Conservation (phyloP, 129 eudicot species). For the Lactuca sativa region DNA sequence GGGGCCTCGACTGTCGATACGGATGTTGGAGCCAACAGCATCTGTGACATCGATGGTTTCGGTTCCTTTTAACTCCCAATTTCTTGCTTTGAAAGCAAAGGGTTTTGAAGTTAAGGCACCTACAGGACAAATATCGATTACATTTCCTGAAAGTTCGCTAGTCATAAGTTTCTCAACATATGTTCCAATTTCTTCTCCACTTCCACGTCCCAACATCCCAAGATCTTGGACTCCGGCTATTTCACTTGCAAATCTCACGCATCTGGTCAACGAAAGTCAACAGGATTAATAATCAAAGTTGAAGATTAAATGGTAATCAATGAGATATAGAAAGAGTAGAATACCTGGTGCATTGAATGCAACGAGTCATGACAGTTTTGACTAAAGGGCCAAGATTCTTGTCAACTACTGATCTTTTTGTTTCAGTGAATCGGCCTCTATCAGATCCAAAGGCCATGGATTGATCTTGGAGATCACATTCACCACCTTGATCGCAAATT, state of each 20-base stretch:
- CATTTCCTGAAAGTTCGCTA: conserved; percentile 97
- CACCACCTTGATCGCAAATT: conserved; percentile 99
- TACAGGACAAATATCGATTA: conserved; percentile 96
- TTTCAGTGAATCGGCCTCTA: conserved; percentile 92
- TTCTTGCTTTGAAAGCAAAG: conserved; percentile 96
- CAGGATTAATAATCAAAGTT: neutral
- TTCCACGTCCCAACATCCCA: conserved; percentile 99
- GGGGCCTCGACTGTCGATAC: conserved; percentile 98
- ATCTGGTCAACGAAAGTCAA: conserved; percentile 40
- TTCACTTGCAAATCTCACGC: conserved; percentile 96
- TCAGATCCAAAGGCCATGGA: conserved; percentile 99
- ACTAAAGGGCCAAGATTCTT: conserved; percentile 97
- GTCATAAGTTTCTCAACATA: conserved; percentile 97
- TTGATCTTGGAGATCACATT: conserved; percentile 98
- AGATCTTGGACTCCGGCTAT: conserved; percentile 97
- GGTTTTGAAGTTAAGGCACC: conserved; percentile 99
- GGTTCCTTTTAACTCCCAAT: conserved; percentile 98
- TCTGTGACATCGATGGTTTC: conserved; percentile 97
- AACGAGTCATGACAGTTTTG: conserved; percentile 97
- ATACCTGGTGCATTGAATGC: conserved; percentile 96
- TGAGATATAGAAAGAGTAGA: too few relatives aligned
- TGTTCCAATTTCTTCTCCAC: conserved; percentile 99
- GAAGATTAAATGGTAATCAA: too few relatives aligned
- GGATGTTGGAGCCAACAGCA: conserved; percentile 98
- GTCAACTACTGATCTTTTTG: conserved; percentile 96